Conservation (phyloP, 1,284 basidiomycete genomes). For the Cryptococcus sp. region DNA sequence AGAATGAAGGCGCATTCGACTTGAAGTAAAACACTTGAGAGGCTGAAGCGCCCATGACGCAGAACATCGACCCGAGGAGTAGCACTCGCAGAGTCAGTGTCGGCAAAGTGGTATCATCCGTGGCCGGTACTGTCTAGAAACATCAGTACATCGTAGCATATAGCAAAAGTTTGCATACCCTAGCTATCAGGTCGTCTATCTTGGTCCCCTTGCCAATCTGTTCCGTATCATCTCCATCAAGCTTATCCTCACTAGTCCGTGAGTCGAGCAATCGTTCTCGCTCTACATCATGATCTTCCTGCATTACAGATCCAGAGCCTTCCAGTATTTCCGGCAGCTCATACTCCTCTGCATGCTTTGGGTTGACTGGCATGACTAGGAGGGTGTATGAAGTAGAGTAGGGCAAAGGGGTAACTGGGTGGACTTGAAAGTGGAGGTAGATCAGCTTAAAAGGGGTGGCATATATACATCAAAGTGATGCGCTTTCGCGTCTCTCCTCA, state of each 20-base stretch:
- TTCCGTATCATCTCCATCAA: slow-evolving; percentile 19
- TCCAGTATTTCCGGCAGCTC: slow-evolving; percentile 24
- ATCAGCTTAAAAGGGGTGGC: not conserved
- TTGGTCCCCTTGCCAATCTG: slow-evolving; percentile 33
- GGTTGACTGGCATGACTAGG: slow-evolving; percentile 12
- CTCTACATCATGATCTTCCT: slow-evolving; percentile 9
- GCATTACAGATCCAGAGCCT: not conserved
- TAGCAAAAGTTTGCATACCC: slow-evolving; percentile 19
- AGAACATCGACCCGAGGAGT: slow-evolving; percentile 53
- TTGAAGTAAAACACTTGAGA: slow-evolving; percentile 52
- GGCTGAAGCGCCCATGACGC: slow-evolving; percentile 53
- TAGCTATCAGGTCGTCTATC: slow-evolving; percentile 34
- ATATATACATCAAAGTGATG: not conserved
- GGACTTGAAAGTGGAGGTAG: not conserved
- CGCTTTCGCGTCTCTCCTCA: not conserved
- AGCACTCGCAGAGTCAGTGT: slow-evolving; percentile 53
- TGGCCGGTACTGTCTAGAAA: slow-evolving; percentile 50
- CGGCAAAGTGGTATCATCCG: slow-evolving; percentile 54
- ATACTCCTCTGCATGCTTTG: slow-evolving; percentile 38
- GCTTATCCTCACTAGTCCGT: slow-evolving; percentile 6
- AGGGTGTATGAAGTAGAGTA: no score
- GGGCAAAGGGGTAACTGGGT: not conserved
- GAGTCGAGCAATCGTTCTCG: not conserved
- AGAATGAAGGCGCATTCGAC: slow-evolving; percentile 52
- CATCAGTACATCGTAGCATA: not conserved